phyloP scores from a whole-genome alignment of 306 rosid species.

The Pyrus bretschneideri region DNA sequence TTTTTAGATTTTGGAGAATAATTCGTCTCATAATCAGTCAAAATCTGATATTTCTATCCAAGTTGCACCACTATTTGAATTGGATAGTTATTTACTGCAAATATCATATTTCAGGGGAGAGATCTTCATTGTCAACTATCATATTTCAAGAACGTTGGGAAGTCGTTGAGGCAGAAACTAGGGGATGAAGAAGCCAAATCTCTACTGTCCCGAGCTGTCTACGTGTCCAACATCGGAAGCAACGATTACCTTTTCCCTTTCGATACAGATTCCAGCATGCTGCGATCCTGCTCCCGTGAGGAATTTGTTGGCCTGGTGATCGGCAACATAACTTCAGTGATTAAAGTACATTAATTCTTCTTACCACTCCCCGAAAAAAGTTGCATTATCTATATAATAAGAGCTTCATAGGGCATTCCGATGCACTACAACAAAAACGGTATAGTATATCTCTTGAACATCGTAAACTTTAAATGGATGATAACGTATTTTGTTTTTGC shows the following conservation, averaged over 20 bases:
- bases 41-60: too few species aligned
- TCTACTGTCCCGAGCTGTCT: slow-evolving; percentile 17
- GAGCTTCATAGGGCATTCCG: too few species aligned
- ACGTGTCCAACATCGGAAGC: slow-evolving; percentile 25
- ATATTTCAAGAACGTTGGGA: slow-evolving; percentile 17
- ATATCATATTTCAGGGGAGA: background rate
- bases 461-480: too few species aligned
- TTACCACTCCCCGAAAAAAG: background rate
- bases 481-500: too few species aligned
- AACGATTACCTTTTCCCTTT: slow-evolving; percentile 15
- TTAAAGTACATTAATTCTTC: slow-evolving; percentile 16
- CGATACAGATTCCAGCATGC: background rate
- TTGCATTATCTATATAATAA: too few species aligned
- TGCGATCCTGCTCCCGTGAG: background rate
- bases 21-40: too few species aligned
- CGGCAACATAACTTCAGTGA: slow-evolving; percentile 21
- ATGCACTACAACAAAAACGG: too few species aligned
- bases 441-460: too few species aligned
- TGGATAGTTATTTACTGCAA: too few species aligned
- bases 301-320: slow-evolving; percentile 25
- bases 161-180: background rate
- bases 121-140: slow-evolving; percentile 18
- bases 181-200: slow-evolving; percentile 19
- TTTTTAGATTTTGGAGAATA: too few species aligned
- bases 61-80: too few species aligned